These are phyloP conservation scores for Citrus hindsii DNA, from an alignment of 345 rosid genomes.

Conservation along the genomic window DNA sequence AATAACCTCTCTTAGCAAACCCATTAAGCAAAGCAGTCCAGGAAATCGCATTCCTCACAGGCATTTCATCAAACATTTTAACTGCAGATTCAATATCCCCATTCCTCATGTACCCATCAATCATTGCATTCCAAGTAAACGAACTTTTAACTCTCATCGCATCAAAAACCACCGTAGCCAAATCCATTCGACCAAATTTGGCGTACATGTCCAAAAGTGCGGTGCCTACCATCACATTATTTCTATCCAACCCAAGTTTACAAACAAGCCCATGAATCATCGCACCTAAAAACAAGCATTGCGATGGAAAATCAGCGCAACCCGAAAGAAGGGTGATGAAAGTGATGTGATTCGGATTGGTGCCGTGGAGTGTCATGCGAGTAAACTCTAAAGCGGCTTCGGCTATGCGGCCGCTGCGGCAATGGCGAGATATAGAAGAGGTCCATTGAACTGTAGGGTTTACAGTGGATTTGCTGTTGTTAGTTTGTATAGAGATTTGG, in stretches of 20 bases:
- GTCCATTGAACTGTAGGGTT: constrained; percentile 61
- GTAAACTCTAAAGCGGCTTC: constrained; percentile 52
- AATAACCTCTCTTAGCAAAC: constrained; percentile 43
- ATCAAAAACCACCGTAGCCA: constrained; percentile 58
- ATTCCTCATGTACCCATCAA: constrained; percentile 55
- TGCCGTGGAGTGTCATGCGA: constrained; percentile 52
- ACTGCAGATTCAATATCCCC: constrained; percentile 42
- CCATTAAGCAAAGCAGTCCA: constrained; percentile 85
- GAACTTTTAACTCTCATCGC: constrained; percentile 43
- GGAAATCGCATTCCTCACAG: constrained; percentile 48
- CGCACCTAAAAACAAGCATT: constrained; percentile 38
- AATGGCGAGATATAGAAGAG: constrained; percentile 57
- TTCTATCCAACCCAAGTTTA: constrained; percentile 49
- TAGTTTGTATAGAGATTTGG: constrained; percentile 14
- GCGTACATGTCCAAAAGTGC: constrained; percentile 60
- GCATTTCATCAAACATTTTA: constrained; percentile 57
- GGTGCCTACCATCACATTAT: constrained; percentile 66
- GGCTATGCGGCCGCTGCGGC: constrained; percentile 51
- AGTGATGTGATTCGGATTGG: constrained; percentile 66
- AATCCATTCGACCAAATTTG: constrained; percentile 36
- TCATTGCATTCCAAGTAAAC: constrained; percentile 74
- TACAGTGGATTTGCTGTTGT: constrained; percentile 8
- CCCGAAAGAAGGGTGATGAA: constrained; percentile 51
- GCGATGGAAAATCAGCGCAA: constrained; percentile 38
- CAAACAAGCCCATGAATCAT: constrained; percentile 56